Percentiles rank a stretch among this genome's conserved stretches.
These are phyloP conservation scores for Omphalea diandra DNA, from an alignment of 441 rosid genomes.

Conservation along the genomic window DNA sequence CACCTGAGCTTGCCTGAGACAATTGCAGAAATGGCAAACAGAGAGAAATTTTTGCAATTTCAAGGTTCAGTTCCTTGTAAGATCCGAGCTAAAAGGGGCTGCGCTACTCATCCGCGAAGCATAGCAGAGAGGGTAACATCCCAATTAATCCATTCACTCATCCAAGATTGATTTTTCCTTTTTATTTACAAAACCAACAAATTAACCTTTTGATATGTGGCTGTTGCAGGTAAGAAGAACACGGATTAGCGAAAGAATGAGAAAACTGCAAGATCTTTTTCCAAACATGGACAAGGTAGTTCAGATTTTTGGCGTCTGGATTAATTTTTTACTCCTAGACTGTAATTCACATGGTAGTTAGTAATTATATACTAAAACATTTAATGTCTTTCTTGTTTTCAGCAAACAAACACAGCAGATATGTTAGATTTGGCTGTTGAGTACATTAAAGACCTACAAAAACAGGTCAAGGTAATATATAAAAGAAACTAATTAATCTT, in stretches of 20 bases:
- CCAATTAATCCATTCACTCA: conserved; percentile 4
- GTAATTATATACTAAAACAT: conserved; percentile 1
- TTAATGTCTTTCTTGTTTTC: conserved; percentile 21
- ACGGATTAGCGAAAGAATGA: conserved; percentile 66
- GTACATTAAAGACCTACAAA: conserved; percentile 64
- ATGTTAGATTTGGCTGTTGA: conserved; percentile 77
- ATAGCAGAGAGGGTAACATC: conserved; percentile 75
- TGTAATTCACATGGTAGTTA: not conserved
- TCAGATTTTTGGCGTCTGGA: conserved; percentile 7
- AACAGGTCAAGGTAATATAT: conserved; percentile 54
- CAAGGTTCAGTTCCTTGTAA: conserved; percentile 61
- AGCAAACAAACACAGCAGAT: conserved; percentile 79
- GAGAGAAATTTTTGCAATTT: conserved; percentile 53
- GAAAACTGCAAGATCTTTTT: conserved; percentile 54
- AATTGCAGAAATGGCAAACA: conserved; percentile 40
- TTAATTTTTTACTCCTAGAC: not conserved
- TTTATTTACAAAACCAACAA: not conserved
- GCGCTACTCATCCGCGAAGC: conserved; percentile 79
- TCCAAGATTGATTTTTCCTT: not conserved
- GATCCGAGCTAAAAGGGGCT: conserved; percentile 72
- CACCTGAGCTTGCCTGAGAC: conserved; percentile 61
- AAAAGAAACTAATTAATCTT: not conserved
- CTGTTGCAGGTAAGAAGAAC: conserved; percentile 61
- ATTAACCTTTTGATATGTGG: not conserved
- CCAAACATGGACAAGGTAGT: conserved; percentile 72